phyloP scores from a whole-genome alignment of 257 asterid genomes.

The Datura wrightii region DNA sequence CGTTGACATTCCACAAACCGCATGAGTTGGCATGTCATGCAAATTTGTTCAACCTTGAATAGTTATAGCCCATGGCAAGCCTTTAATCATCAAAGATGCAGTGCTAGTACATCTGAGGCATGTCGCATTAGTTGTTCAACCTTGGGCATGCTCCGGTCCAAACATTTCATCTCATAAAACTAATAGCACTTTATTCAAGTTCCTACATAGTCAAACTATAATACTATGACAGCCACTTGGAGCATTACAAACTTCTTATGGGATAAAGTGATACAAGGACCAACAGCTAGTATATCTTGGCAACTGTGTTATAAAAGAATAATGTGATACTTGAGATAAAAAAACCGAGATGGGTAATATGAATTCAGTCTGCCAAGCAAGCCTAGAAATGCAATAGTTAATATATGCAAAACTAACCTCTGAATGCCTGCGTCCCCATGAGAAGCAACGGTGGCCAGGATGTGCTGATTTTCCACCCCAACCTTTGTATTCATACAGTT shows the following conservation, averaged over 20 bases:
- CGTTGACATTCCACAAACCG: not conserved
- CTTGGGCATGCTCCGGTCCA: not conserved
- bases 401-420: constrained; percentile 65
- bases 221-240: not conserved
- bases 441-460: constrained; percentile 69
- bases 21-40: not conserved
- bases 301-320: not conserved
- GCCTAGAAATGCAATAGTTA: not conserved
- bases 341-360: not conserved
- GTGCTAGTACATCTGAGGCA: too few relatives aligned
- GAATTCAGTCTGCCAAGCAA: not conserved
- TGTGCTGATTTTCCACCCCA: constrained; percentile 76
- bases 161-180: not conserved
- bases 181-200: not conserved
- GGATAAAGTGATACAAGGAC: not conserved
- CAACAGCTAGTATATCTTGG: not conserved
- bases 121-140: not conserved
- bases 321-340: not conserved
- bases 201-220: not conserved
- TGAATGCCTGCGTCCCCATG: constrained; percentile 88
- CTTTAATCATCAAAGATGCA: not conserved
- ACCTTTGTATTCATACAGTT: constrained; percentile 79
- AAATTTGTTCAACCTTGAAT: constrained; percentile 12
- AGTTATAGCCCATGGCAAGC: not conserved
- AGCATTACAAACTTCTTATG: constrained; percentile 15